Base-by-base conservation (phyloP, 352 stramenopile genomes). In the Phytophthora litchii region DNA sequence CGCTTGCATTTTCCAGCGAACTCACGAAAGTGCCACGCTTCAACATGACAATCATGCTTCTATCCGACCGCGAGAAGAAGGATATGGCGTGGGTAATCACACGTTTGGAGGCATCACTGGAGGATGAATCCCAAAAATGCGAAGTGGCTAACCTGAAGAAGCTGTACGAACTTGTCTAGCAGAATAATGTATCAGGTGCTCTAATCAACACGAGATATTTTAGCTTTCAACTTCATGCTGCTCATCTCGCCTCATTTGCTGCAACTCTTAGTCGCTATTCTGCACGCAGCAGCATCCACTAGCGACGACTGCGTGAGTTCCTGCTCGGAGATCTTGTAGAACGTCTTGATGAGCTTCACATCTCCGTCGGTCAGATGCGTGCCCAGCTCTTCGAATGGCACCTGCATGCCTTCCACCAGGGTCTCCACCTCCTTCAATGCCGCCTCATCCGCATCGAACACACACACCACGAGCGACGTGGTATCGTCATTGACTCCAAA, bases 191-290 rank as follows among this genome's bases (percentile, higher is more conserved):
- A 36, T 3, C 19, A 31, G 36, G 36, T 48, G 19, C 56, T 57
- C 41, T 40, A 54, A 48, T 31, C 19, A 62, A 54, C 21, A 19
- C 40, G 14, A 54, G 3, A 37, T 32, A 19, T 38, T 62, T 27
- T 5, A 27, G 5, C 23, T 27, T 27, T 27, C 23, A 27, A 5
- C 23, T 31, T 19, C n/a, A 45, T 7, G 4, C 36, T 21, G 35
- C 45, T 20, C 40, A 52, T 17, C 19, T 47, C 36, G n/a, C 21
- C 49, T 74, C 83, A 94, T 61, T 94, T 94, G 78, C 59, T 89
- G 74, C 80, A 92, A 61, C 72, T 91, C 67, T 94, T 94, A 35
- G 83, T 92, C n/a, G 86, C 86, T 87, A 95, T 95, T 80, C 83
- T 78, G 43, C 77, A 88, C 10, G 75, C 70, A 34, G 88, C 82